Evolutionary conservation across 352 stramenopile species (phyloP).

Genomic region (Labyrinthula sp.): DNA sequence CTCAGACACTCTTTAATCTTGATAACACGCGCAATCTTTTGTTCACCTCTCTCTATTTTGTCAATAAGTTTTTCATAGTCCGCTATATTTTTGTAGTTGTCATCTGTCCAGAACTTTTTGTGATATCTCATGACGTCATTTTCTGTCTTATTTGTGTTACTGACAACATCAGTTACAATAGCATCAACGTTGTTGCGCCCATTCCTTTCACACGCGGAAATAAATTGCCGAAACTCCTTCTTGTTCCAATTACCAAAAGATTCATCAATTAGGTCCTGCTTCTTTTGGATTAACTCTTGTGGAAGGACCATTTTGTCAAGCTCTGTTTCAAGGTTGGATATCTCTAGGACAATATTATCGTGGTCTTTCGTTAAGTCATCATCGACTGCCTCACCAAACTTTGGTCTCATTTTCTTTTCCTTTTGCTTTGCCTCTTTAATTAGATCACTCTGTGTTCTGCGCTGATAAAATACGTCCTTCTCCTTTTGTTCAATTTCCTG

Average conservation of each 20-base stretch:
- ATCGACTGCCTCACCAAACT: conserved; percentile 46
- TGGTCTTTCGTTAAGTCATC: conserved; percentile 49
- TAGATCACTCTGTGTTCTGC: conserved; percentile 4
- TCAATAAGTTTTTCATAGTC: conserved; percentile 68
- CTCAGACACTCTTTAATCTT: conserved; percentile 83
- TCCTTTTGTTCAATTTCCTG: conserved; percentile 26
- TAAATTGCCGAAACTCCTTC: conserved; percentile 29
- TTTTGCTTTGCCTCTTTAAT: conserved; percentile 39
- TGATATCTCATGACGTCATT: conserved; percentile 79
- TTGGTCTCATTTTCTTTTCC: conserved; percentile 40
- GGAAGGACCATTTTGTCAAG: conserved; percentile 51
- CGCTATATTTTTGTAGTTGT: conserved; percentile 59
- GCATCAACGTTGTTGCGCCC: conserved; percentile 31
- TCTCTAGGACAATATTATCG: conserved; percentile 41
- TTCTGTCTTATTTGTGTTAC: conserved; percentile 54
- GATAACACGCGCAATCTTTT: conserved; percentile 74
- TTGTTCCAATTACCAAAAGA: conserved; percentile 31
- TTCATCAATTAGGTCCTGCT: conserved; percentile 47
- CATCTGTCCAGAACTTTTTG: conserved; percentile 61
- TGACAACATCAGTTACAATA: conserved; percentile 27
- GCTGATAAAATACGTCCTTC: conserved; percentile 17
- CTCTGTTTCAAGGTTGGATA: conserved; percentile 49
- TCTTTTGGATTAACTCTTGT: conserved; percentile 42
- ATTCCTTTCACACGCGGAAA: conserved; percentile 28
- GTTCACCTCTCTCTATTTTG: conserved; percentile 84